phyloP scores from a whole-genome alignment of 495 filamentous ascomycete species.

The Lepidopterella palustris region DNA sequence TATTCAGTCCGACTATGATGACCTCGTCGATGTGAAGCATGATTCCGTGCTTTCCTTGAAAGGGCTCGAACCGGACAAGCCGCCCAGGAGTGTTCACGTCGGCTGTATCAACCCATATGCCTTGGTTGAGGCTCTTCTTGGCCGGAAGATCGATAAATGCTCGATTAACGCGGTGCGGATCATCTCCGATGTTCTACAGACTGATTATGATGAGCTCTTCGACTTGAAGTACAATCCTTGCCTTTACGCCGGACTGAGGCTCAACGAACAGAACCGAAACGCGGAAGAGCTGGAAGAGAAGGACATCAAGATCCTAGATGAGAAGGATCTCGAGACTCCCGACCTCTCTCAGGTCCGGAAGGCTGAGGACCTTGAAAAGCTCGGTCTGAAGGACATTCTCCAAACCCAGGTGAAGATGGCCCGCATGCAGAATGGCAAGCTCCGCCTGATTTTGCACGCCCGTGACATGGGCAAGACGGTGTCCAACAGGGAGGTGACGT shows the following conservation, averaged over 20 bases:
- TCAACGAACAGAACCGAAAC: conserved; percentile 31
- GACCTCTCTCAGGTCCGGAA: neutral
- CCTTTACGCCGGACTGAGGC: conserved; percentile 35
- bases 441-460: neutral
- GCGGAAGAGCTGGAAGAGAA: conserved; percentile 32
- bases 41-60: neutral
- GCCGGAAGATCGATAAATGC: conserved; percentile 33
- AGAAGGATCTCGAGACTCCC: conserved; percentile 30
- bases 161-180: conserved; percentile 24
- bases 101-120: conserved; percentile 41
- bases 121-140: conserved; percentile 37
- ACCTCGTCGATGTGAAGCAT: neutral
- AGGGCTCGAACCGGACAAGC: conserved; percentile 20
- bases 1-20: neutral
- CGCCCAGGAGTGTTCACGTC: conserved; percentile 34
- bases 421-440: neutral
- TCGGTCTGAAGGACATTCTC: neutral
- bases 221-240: conserved; percentile 38
- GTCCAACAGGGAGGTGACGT: neutral
- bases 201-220: conserved; percentile 41
- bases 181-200: conserved; percentile 37
- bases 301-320: conserved; percentile 36
- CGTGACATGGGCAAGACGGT: neutral
- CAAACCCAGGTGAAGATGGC: neutral
- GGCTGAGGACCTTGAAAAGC: neutral